These are phyloP conservation scores for Zelopaecilomyces penicillatus DNA, from an alignment of 2,329 filamentous ascomycete genomes.

Conservation along the genomic window DNA sequence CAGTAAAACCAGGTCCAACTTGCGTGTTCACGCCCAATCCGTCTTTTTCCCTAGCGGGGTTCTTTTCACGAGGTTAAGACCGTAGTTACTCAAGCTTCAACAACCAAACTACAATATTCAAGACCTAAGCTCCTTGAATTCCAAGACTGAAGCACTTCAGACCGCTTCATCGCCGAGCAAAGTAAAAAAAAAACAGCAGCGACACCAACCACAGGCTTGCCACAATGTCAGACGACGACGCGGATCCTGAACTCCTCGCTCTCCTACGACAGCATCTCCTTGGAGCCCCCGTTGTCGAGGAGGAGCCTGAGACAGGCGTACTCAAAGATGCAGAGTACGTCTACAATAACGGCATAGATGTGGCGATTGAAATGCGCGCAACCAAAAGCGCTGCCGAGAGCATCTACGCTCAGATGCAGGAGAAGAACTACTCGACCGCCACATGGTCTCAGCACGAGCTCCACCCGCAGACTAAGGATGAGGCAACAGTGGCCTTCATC, in stretches of 20 bases:
- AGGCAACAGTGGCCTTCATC: constrained; percentile 78
- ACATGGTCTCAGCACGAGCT: constrained; percentile 85
- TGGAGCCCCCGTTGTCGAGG: constrained; percentile 44
- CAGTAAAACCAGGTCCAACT: too few relatives aligned
- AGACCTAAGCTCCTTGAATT: too few relatives aligned
- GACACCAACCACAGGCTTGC: background rate
- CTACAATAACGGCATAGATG: constrained; percentile 87
- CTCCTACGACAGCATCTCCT: constrained; percentile 74
- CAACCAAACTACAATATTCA: too few relatives aligned
- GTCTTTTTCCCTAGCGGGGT: too few relatives aligned
- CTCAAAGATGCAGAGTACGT: constrained; percentile 76
- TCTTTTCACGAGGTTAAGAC: too few relatives aligned
- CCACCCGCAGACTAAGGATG: constrained; percentile 76
- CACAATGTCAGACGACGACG: constrained; percentile 83
- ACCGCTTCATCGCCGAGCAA: background rate
- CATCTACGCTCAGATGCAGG: constrained; percentile 76
- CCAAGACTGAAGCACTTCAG: too few relatives aligned
- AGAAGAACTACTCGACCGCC: constrained; percentile 72
- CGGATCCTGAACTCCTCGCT: constrained; percentile 77
- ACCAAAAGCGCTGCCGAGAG: constrained; percentile 73
- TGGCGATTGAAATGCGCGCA: constrained; percentile 74
- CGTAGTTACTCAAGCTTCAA: too few relatives aligned
- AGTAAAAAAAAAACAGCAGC: background rate
- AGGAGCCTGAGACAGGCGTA: constrained; percentile 70
- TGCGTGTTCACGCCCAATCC: too few relatives aligned